phyloP scores from a whole-genome alignment of 1,284 basidiomycete genomes.

The Abortiporus biennis region DNA sequence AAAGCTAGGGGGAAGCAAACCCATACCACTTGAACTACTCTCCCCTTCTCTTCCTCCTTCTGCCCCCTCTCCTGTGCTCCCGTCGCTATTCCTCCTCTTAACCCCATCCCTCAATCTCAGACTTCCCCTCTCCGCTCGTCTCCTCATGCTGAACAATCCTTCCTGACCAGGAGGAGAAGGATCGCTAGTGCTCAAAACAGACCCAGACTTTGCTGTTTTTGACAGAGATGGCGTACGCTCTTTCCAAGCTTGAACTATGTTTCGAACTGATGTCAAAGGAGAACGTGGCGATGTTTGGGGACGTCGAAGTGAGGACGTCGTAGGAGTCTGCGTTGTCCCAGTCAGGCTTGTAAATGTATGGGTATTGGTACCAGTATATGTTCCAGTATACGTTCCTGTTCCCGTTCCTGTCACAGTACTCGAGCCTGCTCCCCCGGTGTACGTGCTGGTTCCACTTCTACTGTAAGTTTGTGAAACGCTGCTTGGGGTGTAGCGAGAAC shows the following conservation, averaged over 20 bases:
- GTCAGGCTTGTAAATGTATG: too few species aligned
- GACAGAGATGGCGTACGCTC: slow-evolving; percentile 46
- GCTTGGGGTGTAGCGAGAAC: slow-evolving; percentile 27
- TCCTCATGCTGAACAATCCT: slow-evolving; percentile 27
- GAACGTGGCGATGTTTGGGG: slow-evolving; percentile 59
- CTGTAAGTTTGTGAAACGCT: slow-evolving; percentile 17
- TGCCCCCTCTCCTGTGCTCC: too few species aligned
- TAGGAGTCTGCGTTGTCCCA: slow-evolving; percentile 27
- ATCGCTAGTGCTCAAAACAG: slow-evolving; percentile 20
- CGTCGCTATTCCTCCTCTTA: too few species aligned
- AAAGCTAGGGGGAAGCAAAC: slow-evolving; percentile 36
- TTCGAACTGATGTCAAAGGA: slow-evolving; percentile 66
- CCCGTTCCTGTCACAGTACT: slow-evolving; percentile 16
- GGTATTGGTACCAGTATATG: slow-evolving; percentile 21
- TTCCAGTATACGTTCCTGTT: slow-evolving; percentile 10
- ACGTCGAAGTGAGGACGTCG: slow-evolving; percentile 36
- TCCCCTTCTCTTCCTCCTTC: too few species aligned
- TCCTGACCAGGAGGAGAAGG: slow-evolving; percentile 34
- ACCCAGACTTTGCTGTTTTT: slow-evolving; percentile 22
- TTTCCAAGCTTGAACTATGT: slow-evolving; percentile 78
- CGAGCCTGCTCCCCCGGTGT: slow-evolving; percentile 18
- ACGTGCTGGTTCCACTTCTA: slow-evolving; percentile 17
- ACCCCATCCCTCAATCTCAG: neutral
- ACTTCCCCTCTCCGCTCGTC: neutral
- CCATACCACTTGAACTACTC: slow-evolving; percentile 26